Evolutionary conservation across 768 basidiomycete species (phyloP).

Genomic region (Fomitopsis serialis): DNA sequence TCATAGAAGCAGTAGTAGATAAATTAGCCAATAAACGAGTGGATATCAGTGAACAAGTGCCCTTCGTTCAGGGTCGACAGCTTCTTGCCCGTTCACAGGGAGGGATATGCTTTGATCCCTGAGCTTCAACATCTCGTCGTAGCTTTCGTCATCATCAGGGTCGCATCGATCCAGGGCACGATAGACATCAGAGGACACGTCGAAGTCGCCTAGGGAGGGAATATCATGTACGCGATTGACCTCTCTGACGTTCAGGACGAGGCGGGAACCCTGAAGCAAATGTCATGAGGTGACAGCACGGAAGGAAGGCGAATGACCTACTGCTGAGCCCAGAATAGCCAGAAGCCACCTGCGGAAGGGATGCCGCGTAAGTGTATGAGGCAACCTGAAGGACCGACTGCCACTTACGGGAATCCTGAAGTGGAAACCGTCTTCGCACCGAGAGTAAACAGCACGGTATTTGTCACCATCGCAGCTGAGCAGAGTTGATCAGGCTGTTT

Average conservation of each 20-base stretch:
- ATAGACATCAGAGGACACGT: neutral
- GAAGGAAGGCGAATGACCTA: neutral
- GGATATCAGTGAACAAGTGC: too few relatives aligned
- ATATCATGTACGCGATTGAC: neutral
- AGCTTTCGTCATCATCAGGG: too few relatives aligned
- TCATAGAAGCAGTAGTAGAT: too few relatives aligned
- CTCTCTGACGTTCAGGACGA: conserved; percentile 9
- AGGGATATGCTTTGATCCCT: too few relatives aligned
- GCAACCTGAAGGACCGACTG: neutral
- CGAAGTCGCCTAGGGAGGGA: neutral
- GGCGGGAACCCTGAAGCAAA: conserved; percentile 8
- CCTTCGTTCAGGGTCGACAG: too few relatives aligned
- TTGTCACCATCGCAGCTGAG: conserved; percentile 8
- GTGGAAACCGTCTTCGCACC: conserved; percentile 7
- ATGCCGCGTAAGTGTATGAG: neutral
- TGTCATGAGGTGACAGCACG: neutral
- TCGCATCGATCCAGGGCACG: too few relatives aligned
- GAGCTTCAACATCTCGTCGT: too few relatives aligned
- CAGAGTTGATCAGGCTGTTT: neutral
- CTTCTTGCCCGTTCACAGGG: too few relatives aligned
- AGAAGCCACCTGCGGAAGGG: conserved; percentile 5
- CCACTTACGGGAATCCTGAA: conserved; percentile 10
- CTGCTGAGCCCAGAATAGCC: conserved; percentile 8
- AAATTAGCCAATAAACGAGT: too few relatives aligned
- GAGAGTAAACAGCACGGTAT: conserved; percentile 11